Evolutionary conservation across 164 flowering plant species (phyloP).

Genomic region (Piper longum): DNA sequence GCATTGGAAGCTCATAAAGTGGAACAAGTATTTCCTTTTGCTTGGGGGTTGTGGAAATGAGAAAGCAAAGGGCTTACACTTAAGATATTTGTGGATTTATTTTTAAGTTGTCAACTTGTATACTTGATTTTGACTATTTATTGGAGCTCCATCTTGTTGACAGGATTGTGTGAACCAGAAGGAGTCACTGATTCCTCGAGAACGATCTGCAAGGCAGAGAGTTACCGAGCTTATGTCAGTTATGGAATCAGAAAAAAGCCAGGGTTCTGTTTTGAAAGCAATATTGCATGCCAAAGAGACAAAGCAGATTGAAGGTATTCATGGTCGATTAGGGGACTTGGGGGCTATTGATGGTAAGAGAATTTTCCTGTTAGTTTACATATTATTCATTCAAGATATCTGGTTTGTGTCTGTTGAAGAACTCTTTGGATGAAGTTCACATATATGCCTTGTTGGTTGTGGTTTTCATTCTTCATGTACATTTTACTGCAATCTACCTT

Average conservation of each 20-base stretch:
- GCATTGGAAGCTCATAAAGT: constrained; percentile 50
- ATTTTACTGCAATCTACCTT: too few relatives aligned
- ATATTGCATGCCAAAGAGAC: constrained; percentile 71
- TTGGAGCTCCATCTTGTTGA: neutral
- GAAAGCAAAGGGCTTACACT: neutral
- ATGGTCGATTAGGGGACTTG: constrained; percentile 92
- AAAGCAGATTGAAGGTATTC: constrained; percentile 66
- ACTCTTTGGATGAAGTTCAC: too few relatives aligned
- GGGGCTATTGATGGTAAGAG: constrained; percentile 91
- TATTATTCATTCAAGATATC: neutral
- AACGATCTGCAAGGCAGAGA: constrained; percentile 89
- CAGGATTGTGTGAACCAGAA: constrained; percentile 65
- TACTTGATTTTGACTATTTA: constrained; percentile 1
- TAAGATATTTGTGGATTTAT: neutral
- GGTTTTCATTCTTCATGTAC: too few relatives aligned
- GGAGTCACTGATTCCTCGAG: constrained; percentile 58
- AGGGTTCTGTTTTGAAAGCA: constrained; percentile 81
- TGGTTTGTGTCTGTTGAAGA: too few relatives aligned
- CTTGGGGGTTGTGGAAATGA: neutral
- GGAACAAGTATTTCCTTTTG: constrained; percentile 44
- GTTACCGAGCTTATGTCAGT: constrained; percentile 60
- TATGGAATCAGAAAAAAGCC: constrained; percentile 78
- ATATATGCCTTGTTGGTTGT: too few relatives aligned
- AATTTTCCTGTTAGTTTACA: neutral
- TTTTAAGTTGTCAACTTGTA: neutral